Base-by-base conservation (phyloP, 1,284 basidiomycete genomes). In the Porogramme epimiltina region DNA sequence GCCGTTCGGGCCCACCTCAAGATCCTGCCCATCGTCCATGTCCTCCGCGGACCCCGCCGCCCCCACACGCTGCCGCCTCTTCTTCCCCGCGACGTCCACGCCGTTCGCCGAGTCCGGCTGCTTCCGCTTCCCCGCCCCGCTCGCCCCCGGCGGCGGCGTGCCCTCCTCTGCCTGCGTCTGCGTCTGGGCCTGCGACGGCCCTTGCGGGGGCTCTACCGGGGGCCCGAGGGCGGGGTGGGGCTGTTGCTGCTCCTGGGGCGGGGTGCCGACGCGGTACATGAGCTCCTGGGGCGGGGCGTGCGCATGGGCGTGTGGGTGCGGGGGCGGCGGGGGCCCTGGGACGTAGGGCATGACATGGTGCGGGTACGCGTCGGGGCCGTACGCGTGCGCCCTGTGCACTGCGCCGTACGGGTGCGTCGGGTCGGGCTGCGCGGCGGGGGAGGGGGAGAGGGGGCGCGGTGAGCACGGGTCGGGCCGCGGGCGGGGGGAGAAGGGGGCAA, bases 1-100 rank as follows among this genome's bases (percentile, higher is more conserved):
- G 11, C 64, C 66, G 26, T 62, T 61, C 18, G 64, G 63, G 3
- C 63, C 63, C 15, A 63, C 52, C 22, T 66, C 64, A 39, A 47
- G 24, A 3, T 64, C 66, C 19, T 63, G 62, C 37, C 41, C 50
- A 6, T 60, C 60, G 23, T 45, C 59, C 33, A 57, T 59, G 23
- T 51, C 52, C 18, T 52, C 59, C 18, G 38, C 47, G 22, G 8
- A 42, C 3, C 36, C 42, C 22, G 37, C 23, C n/a, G n/a, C n/a
- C 9, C 36, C 37, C 0, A 34, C 51, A 20, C 55, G 59, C 8
- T 51, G 51, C 2, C 56, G 59, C 18, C 59, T 54, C 43, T 61
- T 62, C 39, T 49, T 54, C 18, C 51, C 45, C 13, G 51, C 33
- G 0, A 38, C 48, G 36, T 55, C 55, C 13, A n/a, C 13, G 9